A percentile compares a stretch with the other conserved stretches of the same genome.
Evolutionary conservation across 1,284 basidiomycete genomes (phyloP).

Genomic region (Ustilago trichophora): DNA sequence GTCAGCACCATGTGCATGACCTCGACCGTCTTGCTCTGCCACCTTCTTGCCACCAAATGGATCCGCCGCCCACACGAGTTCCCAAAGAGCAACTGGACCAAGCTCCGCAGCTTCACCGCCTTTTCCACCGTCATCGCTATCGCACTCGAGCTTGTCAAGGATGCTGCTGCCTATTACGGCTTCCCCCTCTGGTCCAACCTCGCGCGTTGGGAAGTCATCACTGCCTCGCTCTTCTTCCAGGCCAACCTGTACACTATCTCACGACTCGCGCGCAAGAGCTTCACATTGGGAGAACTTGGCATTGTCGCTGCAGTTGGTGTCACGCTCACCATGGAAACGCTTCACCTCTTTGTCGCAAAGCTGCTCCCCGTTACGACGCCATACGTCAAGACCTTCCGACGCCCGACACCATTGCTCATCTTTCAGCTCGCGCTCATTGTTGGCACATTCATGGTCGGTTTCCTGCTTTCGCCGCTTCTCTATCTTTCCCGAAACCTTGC

Average conservation of each 20-base stretch:
- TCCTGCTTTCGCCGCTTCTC: conserved; percentile 91
- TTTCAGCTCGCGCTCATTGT: conserved; percentile 94
- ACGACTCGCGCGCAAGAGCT: conserved; percentile 86
- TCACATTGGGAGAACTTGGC: conserved; percentile 92
- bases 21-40: conserved; percentile 45
- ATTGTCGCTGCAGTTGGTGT: conserved; percentile 88
- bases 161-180: conserved; percentile 53
- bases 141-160: conserved; percentile 60
- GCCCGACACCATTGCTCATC: conserved; percentile 88
- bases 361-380: conserved; percentile 72
- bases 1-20: conserved; percentile 53
- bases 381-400: conserved; percentile 89
- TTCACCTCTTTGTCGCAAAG: conserved; percentile 57
- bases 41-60: conserved; percentile 51
- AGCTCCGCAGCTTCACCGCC: conserved; percentile 65
- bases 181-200: conserved; percentile 60
- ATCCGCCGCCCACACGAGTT: conserved; percentile 48
- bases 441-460: conserved; percentile 88
- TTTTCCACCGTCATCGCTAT: conserved; percentile 63
- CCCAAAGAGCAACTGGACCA: conserved; percentile 60
- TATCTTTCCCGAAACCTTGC: conserved; percentile 92
- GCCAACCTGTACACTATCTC: conserved; percentile 88
- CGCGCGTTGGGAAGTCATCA: conserved; percentile 73
- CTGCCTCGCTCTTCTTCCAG: conserved; percentile 85
- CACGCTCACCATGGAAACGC: conserved; percentile 80